phyloP scores from a whole-genome alignment of 2,329 filamentous ascomycete genomes.

The Calonectria hawksworthii region DNA sequence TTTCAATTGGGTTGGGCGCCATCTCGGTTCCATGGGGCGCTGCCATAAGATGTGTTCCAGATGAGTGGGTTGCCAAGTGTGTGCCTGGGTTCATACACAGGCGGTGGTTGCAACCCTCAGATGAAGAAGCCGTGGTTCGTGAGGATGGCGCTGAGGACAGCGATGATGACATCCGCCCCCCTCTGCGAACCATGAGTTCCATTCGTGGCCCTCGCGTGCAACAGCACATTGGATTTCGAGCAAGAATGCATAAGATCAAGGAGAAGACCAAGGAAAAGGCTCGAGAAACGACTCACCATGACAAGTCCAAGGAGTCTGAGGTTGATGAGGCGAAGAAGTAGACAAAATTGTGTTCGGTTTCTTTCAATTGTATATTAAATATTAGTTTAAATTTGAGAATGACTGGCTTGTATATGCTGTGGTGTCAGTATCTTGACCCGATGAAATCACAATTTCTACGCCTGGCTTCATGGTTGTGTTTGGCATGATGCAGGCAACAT shows the following conservation, averaged over 20 bases:
- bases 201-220: conserved; percentile 48
- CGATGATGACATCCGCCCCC: conserved; percentile 41
- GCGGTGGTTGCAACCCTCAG: conserved; percentile 43
- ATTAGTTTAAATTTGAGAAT: not conserved
- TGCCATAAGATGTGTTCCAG: conserved; percentile 82
- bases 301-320: conserved; percentile 18
- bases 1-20: conserved; percentile 82
- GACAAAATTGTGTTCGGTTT: not conserved
- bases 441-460: not conserved
- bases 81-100: conserved; percentile 47
- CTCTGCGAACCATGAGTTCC: conserved; percentile 49
- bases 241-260: conserved; percentile 46
- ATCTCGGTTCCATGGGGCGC: conserved; percentile 81
- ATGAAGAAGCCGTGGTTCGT: conserved; percentile 27
- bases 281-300: conserved; percentile 5
- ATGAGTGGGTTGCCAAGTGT: conserved; percentile 60
- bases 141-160: conserved; percentile 37
- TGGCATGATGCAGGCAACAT: not conserved
- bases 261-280: conserved; percentile 42
- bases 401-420: not conserved
- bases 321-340: conserved; percentile 29
- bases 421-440: not conserved
- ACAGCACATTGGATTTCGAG: conserved; percentile 48
- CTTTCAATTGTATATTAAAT: not conserved
- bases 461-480: not conserved